These are phyloP conservation scores for Monosporozyma unispora DNA, from an alignment of 805 yeast species.

Conservation along the genomic window DNA sequence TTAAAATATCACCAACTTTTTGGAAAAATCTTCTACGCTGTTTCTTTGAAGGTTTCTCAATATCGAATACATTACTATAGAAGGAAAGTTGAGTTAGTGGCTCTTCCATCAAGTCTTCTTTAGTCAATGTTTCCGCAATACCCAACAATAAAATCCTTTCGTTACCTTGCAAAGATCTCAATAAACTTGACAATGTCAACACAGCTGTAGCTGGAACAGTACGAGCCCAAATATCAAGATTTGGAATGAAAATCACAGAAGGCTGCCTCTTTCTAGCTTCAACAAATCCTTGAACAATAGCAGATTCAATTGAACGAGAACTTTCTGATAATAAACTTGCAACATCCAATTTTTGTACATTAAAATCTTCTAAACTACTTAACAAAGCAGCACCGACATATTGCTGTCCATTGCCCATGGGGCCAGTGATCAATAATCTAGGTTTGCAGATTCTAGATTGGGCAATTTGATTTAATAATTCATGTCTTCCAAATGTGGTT, in stretches of 20 bases:
- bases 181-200: conserved; percentile 60
- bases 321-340: conserved; percentile 71
- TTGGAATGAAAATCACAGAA: conserved; percentile 74
- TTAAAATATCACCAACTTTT: conserved; percentile 43
- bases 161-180: conserved; percentile 57
- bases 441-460: conserved; percentile 73
- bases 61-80: conserved; percentile 38
- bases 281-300: conserved; percentile 69
- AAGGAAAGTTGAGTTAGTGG: conserved; percentile 14
- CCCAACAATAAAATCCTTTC: conserved; percentile 73
- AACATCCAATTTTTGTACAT: conserved; percentile 77
- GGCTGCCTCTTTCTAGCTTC: conserved; percentile 91
- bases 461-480: conserved; percentile 42
- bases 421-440: conserved; percentile 63
- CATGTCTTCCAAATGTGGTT: conserved; percentile 54
- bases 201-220: conserved; percentile 62
- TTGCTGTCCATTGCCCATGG: conserved; percentile 75
- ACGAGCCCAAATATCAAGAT: conserved; percentile 64
- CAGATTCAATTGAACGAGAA: conserved; percentile 72
- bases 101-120: conserved; percentile 30
- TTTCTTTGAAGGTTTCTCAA: conserved; percentile 38
- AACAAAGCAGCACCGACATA: conserved; percentile 76
- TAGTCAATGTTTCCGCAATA: conserved; percentile 46
- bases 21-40: conserved; percentile 54
- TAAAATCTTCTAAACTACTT: conserved; percentile 79